These are phyloP conservation scores for Phytophthora pinifolia DNA, from an alignment of 352 stramenopile species.

Conservation along the genomic window DNA sequence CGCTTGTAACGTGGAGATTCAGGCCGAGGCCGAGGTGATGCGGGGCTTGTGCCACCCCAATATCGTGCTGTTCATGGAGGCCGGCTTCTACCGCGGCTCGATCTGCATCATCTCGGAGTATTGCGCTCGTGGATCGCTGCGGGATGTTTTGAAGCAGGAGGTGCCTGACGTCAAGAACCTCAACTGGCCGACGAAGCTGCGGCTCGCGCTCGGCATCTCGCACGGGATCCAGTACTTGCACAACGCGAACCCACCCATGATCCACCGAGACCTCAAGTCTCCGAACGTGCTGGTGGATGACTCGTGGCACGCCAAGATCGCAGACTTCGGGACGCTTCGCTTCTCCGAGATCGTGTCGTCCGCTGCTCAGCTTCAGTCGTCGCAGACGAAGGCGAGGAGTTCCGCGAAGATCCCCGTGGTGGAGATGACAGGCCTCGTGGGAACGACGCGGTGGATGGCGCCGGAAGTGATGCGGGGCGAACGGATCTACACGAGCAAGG, in stretches of 20 bases:
- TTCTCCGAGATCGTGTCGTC: slow-evolving; percentile 87
- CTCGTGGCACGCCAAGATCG: slow-evolving; percentile 90
- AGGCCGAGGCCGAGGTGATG: slow-evolving; percentile 82
- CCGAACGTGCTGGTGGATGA: slow-evolving; percentile 90
- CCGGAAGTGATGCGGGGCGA: slow-evolving; percentile 88
- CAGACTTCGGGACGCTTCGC: slow-evolving; percentile 87
- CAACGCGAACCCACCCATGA: slow-evolving; percentile 87
- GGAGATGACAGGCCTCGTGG: slow-evolving; percentile 87
- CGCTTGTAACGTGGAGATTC: slow-evolving; percentile 84
- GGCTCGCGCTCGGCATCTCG: slow-evolving; percentile 74
- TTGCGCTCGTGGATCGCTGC: slow-evolving; percentile 93
- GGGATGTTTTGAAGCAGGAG: slow-evolving; percentile 89
- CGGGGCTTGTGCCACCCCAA: slow-evolving; percentile 81
- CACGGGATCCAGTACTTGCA: slow-evolving; percentile 91
- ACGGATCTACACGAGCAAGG: slow-evolving; percentile 86
- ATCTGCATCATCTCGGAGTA: slow-evolving; percentile 97
- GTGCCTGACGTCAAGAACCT: slow-evolving; percentile 61
- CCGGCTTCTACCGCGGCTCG: slow-evolving; percentile 79
- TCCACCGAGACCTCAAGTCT: slow-evolving; percentile 91
- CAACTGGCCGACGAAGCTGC: slow-evolving; percentile 80
- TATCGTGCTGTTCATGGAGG: slow-evolving; percentile 90
- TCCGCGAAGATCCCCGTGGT: slow-evolving; percentile 38
- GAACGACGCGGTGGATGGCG: slow-evolving; percentile 89
- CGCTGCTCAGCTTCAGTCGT: slow-evolving; percentile 46
- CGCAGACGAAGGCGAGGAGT: slow-evolving; percentile 24